Percentiles rank a stretch among this genome's conserved stretches.
phyloP scores from a whole-genome alignment of 768 basidiomycete genomes.

The Tephrocybe sp. region DNA sequence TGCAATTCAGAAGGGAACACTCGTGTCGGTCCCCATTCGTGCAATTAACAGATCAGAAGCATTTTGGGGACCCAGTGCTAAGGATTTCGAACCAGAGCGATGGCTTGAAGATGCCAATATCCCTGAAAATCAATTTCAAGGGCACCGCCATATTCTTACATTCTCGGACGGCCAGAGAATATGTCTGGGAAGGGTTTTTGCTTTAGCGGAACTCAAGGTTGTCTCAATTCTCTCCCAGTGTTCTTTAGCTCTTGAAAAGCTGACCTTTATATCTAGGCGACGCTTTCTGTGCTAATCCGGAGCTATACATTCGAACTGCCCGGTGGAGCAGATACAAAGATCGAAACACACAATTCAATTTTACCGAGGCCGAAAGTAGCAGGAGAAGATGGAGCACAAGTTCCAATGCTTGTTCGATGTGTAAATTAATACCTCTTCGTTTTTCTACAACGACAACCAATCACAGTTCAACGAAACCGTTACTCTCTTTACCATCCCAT shows the following conservation, averaged over 20 bases:
- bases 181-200: conserved; percentile 49
- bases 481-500: no score
- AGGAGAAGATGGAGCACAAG: conserved; percentile 28
- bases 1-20: conserved; percentile 44
- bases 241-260: not conserved
- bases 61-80: conserved; percentile 61
- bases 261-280: conserved; percentile 21
- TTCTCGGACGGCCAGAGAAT: conserved; percentile 51
- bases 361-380: conserved; percentile 35
- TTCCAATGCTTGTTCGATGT: conserved; percentile 32
- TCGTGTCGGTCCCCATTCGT: conserved; percentile 38
- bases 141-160: conserved; percentile 47
- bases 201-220: conserved; percentile 43
- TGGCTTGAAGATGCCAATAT: conserved; percentile 45
- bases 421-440: conserved; percentile 21
- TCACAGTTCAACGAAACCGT: no score
- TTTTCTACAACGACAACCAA: no score
- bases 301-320: conserved; percentile 38
- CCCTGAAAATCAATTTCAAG: conserved; percentile 39
- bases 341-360: conserved; percentile 31
- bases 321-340: conserved; percentile 36
- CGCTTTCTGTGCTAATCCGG: conserved; percentile 41
- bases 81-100: conserved; percentile 58
- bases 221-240: not conserved
- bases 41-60: conserved; percentile 47